A percentile compares a stretch with the other conserved stretches of the same genome.
These are phyloP conservation scores for Cyberlindnera saturnus DNA, from an alignment of 805 yeast species.

Conservation along the genomic window DNA sequence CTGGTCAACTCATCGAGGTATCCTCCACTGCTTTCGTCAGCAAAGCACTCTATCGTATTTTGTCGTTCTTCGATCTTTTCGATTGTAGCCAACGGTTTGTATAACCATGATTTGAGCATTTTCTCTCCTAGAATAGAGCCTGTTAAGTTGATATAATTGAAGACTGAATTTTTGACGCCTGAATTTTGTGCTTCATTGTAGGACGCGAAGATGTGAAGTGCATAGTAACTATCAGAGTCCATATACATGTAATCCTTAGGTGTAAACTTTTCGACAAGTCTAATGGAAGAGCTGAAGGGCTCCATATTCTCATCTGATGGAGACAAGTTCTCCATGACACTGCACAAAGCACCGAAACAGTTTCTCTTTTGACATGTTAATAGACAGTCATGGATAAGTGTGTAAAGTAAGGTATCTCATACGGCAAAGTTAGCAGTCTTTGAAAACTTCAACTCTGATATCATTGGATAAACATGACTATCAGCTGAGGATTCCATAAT, in stretches of 20 bases:
- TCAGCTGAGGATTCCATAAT: background rate
- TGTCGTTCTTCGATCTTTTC: slow-evolving; percentile 26
- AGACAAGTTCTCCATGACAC: slow-evolving; percentile 1
- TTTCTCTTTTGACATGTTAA: background rate
- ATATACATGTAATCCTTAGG: slow-evolving; percentile 18
- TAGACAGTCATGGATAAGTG: background rate
- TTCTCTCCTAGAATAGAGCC: slow-evolving; percentile 25
- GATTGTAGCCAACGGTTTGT: slow-evolving; percentile 28
- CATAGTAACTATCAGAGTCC: slow-evolving; percentile 25
- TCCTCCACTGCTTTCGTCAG: slow-evolving; percentile 15
- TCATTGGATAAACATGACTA: background rate
- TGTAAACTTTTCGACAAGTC: slow-evolving; percentile 1
- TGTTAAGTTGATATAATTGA: slow-evolving; percentile 21
- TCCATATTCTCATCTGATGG: slow-evolving; percentile 1
- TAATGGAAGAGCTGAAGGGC: slow-evolving; percentile 1
- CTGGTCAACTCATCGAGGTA: slow-evolving; percentile 17
- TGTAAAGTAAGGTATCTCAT: background rate
- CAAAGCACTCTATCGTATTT: slow-evolving; percentile 23
- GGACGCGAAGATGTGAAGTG: slow-evolving; percentile 21
- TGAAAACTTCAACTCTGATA: slow-evolving; percentile 5
- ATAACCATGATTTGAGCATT: slow-evolving; percentile 29
- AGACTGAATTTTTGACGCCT: slow-evolving; percentile 11
- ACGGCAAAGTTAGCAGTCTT: slow-evolving; percentile 7
- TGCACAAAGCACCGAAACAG: slow-evolving; percentile 3
- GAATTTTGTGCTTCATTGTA: slow-evolving; percentile 2